Conservation (phyloP, 73 alveolate species). For the Stentor coeruleus region DNA sequence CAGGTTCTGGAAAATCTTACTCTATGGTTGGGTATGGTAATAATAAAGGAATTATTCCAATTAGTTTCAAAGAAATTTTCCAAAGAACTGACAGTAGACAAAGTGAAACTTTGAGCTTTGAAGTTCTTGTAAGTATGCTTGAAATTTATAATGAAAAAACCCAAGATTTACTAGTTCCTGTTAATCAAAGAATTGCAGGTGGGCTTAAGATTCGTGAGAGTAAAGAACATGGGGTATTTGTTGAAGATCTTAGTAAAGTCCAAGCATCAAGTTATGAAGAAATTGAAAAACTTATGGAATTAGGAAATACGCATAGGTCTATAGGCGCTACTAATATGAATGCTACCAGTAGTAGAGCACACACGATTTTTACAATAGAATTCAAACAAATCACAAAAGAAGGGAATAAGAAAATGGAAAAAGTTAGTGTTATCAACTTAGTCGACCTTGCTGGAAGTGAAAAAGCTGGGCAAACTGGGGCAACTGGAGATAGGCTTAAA, state of each 20-base stretch:
- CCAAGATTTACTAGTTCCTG: background rate
- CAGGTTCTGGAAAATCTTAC: conserved; percentile 90
- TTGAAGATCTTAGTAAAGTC: background rate
- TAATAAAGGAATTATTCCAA: conserved; percentile 97
- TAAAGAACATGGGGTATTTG: too few species aligned
- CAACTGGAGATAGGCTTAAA: background rate
- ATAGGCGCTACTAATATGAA: background rate
- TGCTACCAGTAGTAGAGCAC: background rate
- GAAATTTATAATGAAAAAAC: background rate
- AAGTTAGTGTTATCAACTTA: too few species aligned
- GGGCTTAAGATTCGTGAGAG: background rate
- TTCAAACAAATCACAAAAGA: background rate
- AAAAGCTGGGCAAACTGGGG: background rate
- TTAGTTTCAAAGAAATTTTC: conserved; percentile 58
- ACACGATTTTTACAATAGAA: background rate
- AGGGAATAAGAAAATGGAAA: background rate
- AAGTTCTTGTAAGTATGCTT: background rate
- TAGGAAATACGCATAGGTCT: background rate
- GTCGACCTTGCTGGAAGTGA: background rate
- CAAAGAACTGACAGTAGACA: background rate
- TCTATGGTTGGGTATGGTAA: conserved; percentile 94
- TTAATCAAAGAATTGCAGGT: background rate
- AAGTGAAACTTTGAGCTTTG: too few species aligned
- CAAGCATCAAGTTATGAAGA: background rate
- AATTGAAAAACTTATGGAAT: too few species aligned